Conservation (phyloP, 1,284 basidiomycete species). For the Boletellus deceptivus region DNA sequence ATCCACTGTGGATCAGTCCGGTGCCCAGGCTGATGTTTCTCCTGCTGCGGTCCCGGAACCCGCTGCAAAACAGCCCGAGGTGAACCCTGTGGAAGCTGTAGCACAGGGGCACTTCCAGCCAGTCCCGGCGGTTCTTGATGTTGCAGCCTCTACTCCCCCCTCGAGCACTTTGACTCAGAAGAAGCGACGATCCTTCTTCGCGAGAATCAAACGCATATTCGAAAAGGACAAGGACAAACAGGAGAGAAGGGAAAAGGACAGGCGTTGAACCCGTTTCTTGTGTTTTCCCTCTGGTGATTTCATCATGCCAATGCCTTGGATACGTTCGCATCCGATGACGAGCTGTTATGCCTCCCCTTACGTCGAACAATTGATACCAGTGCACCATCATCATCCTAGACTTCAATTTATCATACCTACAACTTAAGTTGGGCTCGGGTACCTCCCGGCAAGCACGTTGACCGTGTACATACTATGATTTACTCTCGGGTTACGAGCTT, state of each 20-base stretch:
- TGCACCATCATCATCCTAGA: conserved; percentile 16
- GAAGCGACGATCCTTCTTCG: conserved; percentile 46
- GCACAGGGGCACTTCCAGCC: neutral
- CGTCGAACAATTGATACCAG: conserved; percentile 11
- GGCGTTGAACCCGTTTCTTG: conserved; percentile 9
- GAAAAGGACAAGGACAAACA: conserved; percentile 30
- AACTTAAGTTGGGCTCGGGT: conserved; percentile 9
- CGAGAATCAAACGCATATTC: conserved; percentile 46
- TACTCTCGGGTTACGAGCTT: conserved; percentile 6
- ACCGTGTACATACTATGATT: conserved; percentile 12
- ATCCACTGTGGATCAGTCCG: conserved; percentile 1
- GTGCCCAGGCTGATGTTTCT: neutral
- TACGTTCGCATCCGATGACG: conserved; percentile 13
- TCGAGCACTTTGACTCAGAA: conserved; percentile 33
- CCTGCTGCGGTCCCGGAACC: neutral
- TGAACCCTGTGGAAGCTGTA: neutral
- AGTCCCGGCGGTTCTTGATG: neutral
- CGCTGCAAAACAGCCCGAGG: neutral
- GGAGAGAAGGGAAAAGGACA: conserved; percentile 18
- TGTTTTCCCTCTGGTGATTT: neutral
- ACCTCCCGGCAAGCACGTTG: conserved; percentile 9
- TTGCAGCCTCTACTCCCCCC: conserved; percentile 7
- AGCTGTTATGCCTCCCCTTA: conserved; percentile 19
- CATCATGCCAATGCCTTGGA: conserved; percentile 1
- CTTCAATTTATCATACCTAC: conserved; percentile 24